Conservation (phyloP, 1,284 basidiomycete genomes). For the Xanthoconium separans region DNA sequence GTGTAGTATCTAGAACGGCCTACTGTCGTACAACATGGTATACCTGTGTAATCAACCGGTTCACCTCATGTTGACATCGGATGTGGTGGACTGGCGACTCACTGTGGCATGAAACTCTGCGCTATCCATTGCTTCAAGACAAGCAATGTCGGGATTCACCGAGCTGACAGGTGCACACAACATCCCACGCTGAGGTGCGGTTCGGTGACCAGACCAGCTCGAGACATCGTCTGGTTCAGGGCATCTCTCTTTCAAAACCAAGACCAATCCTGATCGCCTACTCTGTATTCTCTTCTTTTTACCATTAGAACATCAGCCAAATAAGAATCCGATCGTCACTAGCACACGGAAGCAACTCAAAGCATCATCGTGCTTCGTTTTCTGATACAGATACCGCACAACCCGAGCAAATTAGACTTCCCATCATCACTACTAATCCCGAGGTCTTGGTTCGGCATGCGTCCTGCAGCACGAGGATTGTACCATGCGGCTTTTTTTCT, state of each 20-base stretch:
- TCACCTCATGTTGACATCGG: no score
- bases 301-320: no score
- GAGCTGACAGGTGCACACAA: background rate
- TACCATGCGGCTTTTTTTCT: background rate
- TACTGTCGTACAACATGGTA: slow-evolving; percentile 61
- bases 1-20: slow-evolving; percentile 1
- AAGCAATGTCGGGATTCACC: background rate
- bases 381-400: background rate
- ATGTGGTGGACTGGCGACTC: slow-evolving; percentile 17
- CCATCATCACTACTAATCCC: background rate
- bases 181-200: slow-evolving; percentile 1
- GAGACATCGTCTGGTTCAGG: background rate
- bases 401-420: background rate
- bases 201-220: background rate
- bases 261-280: background rate
- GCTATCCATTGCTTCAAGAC: slow-evolving; percentile 43
- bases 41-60: slow-evolving; percentile 43
- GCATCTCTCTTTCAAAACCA: background rate
- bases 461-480: background rate
- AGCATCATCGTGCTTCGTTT: background rate
- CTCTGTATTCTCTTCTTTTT: background rate
- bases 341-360: no score
- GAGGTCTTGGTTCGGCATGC: background rate
- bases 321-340: background rate
- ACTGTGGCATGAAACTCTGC: slow-evolving; percentile 68